phyloP scores from a whole-genome alignment of 2,329 filamentous ascomycete species.

The Fusarium hostae region DNA sequence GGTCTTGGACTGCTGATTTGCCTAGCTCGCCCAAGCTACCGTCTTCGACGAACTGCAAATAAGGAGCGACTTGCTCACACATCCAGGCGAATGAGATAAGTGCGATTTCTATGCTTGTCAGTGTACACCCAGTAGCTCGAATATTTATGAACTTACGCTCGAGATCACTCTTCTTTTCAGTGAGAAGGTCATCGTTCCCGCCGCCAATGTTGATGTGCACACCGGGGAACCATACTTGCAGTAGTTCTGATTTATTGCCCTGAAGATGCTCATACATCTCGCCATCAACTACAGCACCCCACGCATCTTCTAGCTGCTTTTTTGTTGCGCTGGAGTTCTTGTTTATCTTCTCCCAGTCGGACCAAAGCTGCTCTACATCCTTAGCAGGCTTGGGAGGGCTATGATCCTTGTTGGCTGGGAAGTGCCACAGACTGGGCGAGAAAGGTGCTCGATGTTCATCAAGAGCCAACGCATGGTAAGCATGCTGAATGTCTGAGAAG shows the following conservation, averaged over 20 bases:
- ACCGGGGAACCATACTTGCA: conserved; percentile 45
- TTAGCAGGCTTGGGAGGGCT: conserved; percentile 10
- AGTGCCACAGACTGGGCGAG: conserved; percentile 47
- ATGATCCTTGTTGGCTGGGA: conserved; percentile 17
- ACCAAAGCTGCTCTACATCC: conserved; percentile 19
- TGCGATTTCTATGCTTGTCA: conserved; percentile 37
- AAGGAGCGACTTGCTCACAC: conserved; percentile 41
- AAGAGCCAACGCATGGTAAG: conserved; percentile 65
- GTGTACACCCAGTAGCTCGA: not conserved
- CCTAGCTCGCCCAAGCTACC: conserved; percentile 26
- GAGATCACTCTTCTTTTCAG: conserved; percentile 40
- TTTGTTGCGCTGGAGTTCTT: conserved; percentile 17
- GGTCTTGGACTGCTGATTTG: conserved; percentile 32
- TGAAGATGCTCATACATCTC: conserved; percentile 32
- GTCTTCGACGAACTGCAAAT: conserved; percentile 25
- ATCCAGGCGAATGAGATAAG: conserved; percentile 44
- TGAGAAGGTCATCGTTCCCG: conserved; percentile 32
- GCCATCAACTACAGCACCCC: conserved; percentile 31
- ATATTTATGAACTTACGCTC: conserved; percentile 28
- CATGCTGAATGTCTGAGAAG: conserved; percentile 57
- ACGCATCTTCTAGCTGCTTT: conserved; percentile 19
- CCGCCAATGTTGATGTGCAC: conserved; percentile 45
- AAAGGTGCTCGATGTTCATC: conserved; percentile 59
- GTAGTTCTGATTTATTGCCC: conserved; percentile 28
- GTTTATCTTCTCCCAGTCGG: conserved; percentile 13